Evolutionary conservation across 495 filamentous ascomycete genomes (phyloP).

Genomic region (Aeminium ludgeri): DNA sequence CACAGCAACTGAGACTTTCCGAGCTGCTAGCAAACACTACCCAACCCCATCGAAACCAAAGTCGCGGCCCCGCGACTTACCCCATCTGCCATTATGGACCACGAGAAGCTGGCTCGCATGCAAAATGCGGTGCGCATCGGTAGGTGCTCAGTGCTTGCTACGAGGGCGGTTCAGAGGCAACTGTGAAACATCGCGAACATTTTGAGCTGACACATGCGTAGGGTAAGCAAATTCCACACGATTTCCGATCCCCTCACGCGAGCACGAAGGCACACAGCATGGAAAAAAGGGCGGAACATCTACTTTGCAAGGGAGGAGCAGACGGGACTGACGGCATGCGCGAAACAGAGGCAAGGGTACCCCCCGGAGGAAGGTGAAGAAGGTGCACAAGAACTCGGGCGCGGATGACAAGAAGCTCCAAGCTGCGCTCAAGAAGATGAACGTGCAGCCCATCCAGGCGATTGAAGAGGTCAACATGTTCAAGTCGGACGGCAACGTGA

Average conservation of each 20-base stretch:
- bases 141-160: slow-evolving; percentile 30
- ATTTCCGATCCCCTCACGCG: not conserved
- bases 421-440: slow-evolving; percentile 39
- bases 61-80: not conserved
- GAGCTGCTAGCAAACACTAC: not conserved
- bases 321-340: not conserved
- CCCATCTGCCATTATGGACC: slow-evolving; percentile 40
- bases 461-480: slow-evolving; percentile 99
- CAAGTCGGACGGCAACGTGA: slow-evolving; percentile 98
- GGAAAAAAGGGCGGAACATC: not conserved
- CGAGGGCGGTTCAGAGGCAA: not conserved
- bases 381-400: slow-evolving; percentile 74
- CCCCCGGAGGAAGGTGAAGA: slow-evolving; percentile 94
- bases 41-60: not conserved
- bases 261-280: not conserved
- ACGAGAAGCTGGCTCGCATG: slow-evolving; percentile 62
- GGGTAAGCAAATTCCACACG: slow-evolving; percentile 5
- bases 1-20: slow-evolving; percentile 5
- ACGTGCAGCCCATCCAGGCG: slow-evolving; percentile 62
- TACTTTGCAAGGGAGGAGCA: not conserved
- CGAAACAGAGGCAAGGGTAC: slow-evolving; percentile 82
- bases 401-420: slow-evolving; percentile 99
- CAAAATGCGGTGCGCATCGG: slow-evolving; percentile 61
- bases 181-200: not conserved
- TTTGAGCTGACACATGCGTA: not conserved